phyloP scores from a whole-genome alignment of 768 basidiomycete species.

The Pholiota molesta region DNA sequence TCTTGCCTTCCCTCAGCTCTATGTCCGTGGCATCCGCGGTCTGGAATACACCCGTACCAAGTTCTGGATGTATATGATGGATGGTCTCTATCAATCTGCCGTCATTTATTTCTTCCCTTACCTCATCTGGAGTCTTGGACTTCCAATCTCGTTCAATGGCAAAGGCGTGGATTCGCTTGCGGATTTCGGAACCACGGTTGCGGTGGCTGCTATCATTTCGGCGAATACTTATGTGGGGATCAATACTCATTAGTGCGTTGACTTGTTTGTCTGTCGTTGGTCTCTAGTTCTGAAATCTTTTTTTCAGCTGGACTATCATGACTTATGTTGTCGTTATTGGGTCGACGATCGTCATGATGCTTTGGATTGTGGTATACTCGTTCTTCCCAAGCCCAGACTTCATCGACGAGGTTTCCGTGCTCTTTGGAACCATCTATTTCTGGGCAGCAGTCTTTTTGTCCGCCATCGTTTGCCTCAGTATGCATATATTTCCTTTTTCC shows the following conservation, averaged over 20 bases:
- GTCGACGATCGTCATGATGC: slow-evolving; percentile 77
- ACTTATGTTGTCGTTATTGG: slow-evolving; percentile 84
- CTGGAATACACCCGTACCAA: slow-evolving; percentile 89
- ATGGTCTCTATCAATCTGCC: slow-evolving; percentile 91
- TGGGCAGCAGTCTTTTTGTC: slow-evolving; percentile 81
- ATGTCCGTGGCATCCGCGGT: slow-evolving; percentile 91
- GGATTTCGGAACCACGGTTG: slow-evolving; percentile 92
- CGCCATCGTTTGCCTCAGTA: slow-evolving; percentile 72
- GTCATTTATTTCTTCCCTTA: slow-evolving; percentile 89
- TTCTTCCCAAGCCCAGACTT: slow-evolving; percentile 76
- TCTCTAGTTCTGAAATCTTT: slow-evolving; percentile 10
- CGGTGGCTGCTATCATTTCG: slow-evolving; percentile 82
- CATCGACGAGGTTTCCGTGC: slow-evolving; percentile 66
- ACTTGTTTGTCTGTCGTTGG: slow-evolving; percentile 32
- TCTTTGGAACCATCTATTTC: slow-evolving; percentile 81
- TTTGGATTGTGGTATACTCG: slow-evolving; percentile 92
- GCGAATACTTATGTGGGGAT: slow-evolving; percentile 92
- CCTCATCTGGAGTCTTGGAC: slow-evolving; percentile 66
- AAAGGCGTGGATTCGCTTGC: slow-evolving; percentile 76
- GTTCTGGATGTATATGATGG: slow-evolving; percentile 95
- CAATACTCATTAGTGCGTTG: slow-evolving; percentile 78
- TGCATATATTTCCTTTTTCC: slow-evolving; percentile 12
- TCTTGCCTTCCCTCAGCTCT: slow-evolving; percentile 93
- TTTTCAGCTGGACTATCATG: slow-evolving; percentile 74
- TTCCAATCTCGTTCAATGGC: slow-evolving; percentile 76